Evolutionary conservation across 208 protist genomes (phyloP).

Genomic region (Leishmania tropica): DNA sequence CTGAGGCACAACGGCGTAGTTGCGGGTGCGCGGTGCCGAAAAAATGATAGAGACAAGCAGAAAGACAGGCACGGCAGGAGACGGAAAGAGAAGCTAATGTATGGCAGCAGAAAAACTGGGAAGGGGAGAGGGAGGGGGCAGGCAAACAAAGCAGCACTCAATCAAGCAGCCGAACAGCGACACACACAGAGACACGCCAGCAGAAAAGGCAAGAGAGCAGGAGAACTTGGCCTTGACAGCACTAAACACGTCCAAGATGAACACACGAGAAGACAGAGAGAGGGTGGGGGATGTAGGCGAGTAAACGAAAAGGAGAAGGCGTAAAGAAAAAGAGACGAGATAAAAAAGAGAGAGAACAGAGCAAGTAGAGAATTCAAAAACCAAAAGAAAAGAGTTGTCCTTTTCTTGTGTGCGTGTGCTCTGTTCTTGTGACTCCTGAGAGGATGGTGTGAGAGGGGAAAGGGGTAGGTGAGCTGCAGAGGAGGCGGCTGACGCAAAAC

Average conservation of each 20-base stretch:
- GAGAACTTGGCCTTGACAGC: neutral
- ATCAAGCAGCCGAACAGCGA: neutral
- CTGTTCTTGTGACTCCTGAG: neutral
- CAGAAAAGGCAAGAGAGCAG: neutral
- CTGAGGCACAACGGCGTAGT: neutral
- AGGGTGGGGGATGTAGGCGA: neutral
- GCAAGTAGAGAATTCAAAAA: neutral
- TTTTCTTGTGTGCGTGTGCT: neutral
- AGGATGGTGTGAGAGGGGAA: neutral
- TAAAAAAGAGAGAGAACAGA: neutral
- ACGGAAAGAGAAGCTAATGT: no score
- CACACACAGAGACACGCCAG: neutral
- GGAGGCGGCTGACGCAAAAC: neutral
- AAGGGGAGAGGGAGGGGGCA: neutral
- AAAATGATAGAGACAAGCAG: neutral
- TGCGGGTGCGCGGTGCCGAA: neutral
- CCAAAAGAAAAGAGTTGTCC: neutral
- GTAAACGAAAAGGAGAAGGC: neutral
- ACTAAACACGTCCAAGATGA: neutral
- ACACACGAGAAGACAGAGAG: neutral
- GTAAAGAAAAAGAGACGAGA: neutral
- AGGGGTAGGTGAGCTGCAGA: neutral
- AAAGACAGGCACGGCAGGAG: neutral
- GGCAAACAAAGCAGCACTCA: constrained; percentile 5
- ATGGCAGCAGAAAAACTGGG: neutral